phyloP scores from a whole-genome alignment of 1,139 yeast species.

The Magnusiomyces ingens region DNA sequence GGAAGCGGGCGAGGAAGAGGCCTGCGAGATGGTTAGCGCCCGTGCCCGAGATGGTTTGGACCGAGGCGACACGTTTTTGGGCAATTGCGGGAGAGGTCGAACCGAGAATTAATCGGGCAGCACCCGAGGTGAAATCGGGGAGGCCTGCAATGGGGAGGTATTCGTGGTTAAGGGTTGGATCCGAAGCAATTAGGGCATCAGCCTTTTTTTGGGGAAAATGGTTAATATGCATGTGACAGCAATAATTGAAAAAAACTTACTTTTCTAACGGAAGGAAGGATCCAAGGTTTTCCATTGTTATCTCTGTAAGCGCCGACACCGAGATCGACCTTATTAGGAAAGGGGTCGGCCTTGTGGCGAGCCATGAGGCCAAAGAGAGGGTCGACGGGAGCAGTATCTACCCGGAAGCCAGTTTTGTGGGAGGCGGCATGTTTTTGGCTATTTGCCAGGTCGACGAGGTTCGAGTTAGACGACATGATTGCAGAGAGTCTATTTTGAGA shows the following conservation, averaged over 20 bases:
- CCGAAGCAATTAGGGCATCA: slow-evolving; percentile 49
- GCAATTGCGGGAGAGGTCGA: slow-evolving; percentile 48
- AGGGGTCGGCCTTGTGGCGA: slow-evolving; percentile 52
- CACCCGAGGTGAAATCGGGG: slow-evolving; percentile 59
- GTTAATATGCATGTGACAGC: neutral
- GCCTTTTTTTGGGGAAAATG: slow-evolving; percentile 7
- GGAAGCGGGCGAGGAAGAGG: slow-evolving; percentile 51
- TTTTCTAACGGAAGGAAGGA: slow-evolving; percentile 69
- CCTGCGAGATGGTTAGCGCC: slow-evolving; percentile 93
- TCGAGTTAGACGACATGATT: neutral
- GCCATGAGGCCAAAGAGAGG: slow-evolving; percentile 71
- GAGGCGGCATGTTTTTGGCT: too few relatives aligned
- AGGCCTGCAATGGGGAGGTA: slow-evolving; percentile 80
- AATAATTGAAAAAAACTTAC: slow-evolving; percentile 27
- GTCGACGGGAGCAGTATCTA: slow-evolving; percentile 35
- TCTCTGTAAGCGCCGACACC: slow-evolving; percentile 95
- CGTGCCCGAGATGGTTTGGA: slow-evolving; percentile 89
- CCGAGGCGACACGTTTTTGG: slow-evolving; percentile 54
- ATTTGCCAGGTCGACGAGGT: neutral
- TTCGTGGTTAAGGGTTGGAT: slow-evolving; percentile 78
- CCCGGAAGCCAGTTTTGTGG: slow-evolving; percentile 14
- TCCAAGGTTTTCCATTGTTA: slow-evolving; percentile 76
- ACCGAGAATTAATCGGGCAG: slow-evolving; percentile 79
- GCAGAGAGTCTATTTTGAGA: neutral
- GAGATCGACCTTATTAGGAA: slow-evolving; percentile 59